Evolutionary conservation across 176 grass and related monocot species (phyloP).

Genomic region (Carex kokanica): DNA sequence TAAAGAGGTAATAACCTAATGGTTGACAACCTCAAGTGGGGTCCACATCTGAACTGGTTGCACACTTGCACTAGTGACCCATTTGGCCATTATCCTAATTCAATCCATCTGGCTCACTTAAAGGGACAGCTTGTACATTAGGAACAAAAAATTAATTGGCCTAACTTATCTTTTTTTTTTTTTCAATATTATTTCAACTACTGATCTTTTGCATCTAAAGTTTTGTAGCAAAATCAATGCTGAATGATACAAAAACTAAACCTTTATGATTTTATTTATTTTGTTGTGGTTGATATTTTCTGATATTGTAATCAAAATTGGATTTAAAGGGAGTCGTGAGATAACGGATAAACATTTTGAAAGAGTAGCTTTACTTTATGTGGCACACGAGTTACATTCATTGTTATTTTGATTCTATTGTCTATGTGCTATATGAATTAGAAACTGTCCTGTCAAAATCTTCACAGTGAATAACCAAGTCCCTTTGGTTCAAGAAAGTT

Average conservation of each 20-base stretch:
- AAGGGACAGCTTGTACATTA: slow-evolving; percentile 34
- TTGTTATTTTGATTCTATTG: too few species aligned
- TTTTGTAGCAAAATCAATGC: background rate
- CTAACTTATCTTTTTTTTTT: slow-evolving; percentile 28
- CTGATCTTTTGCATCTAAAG: background rate
- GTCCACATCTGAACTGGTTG: slow-evolving; percentile 12
- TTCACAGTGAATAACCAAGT: too few species aligned
- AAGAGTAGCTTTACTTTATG: too few species aligned
- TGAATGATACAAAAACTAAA: background rate
- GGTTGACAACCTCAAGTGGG: slow-evolving; percentile 16
- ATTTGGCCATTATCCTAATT: slow-evolving; percentile 28
- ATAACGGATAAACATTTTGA: too few species aligned
- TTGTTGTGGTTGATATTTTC: too few species aligned
- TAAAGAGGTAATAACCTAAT: slow-evolving; percentile 29
- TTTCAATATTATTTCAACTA: background rate
- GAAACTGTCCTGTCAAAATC: too few species aligned
- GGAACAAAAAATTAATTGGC: slow-evolving; percentile 9
- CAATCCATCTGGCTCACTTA: slow-evolving; percentile 43
- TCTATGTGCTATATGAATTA: too few species aligned
- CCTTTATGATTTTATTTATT: too few species aligned
- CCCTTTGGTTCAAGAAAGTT: too few species aligned
- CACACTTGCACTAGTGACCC: background rate
- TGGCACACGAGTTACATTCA: too few species aligned
- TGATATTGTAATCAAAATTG: too few species aligned
- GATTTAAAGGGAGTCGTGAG: too few species aligned